Base-by-base conservation (phyloP, 352 stramenopile genomes). In the Phytophthora nicotianae region DNA sequence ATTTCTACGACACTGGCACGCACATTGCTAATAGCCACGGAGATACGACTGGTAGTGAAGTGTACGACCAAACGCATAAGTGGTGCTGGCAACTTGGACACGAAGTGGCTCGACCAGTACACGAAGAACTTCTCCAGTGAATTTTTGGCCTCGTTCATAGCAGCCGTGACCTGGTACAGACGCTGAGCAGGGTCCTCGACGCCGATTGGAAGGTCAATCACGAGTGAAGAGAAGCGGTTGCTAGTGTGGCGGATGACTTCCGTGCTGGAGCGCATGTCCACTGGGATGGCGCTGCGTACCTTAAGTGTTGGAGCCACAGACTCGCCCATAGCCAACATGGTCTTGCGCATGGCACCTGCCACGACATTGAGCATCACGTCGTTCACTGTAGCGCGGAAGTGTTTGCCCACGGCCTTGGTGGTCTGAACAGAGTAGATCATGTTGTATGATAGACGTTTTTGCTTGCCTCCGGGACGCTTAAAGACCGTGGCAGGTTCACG, bases 351-450 rank as follows among this genome's bases (percentile, higher is more conserved):
- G 43, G 83, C 85, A 29, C 85, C 83, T 10, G 85, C 82, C 29
- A 94, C 79, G 27, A 86, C 88, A 37, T 70, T 89, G 11, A 94
- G 73, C 77, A 92, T 91, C 42, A 92, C 81, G 55, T 93, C 85
- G 60, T 93, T 93, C 50, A 93, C 68, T 1, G 85, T 92, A 14
- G 85, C 83, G 20, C 73, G 51, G 46, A 81, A 82, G 14, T 81
- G 62, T 55, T 90, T 91, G 40, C 83, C 85, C 35, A 94, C 70
- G 17, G 75, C 79, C 65, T 94, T 94, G 42, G 82, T 91, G 9
- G 76, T 77, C 14, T 76, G 57, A 3, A 94, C 83, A 33, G 74
- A 89, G 76, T 91, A 90, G 14, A 75, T 56, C 62, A 91, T 78
- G n/a, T 77, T 79, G 68, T 90, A 91, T 10, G 78, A 86, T 20